phyloP scores from a whole-genome alignment of 148 eudicot species.

The Silene uniflora region DNA sequence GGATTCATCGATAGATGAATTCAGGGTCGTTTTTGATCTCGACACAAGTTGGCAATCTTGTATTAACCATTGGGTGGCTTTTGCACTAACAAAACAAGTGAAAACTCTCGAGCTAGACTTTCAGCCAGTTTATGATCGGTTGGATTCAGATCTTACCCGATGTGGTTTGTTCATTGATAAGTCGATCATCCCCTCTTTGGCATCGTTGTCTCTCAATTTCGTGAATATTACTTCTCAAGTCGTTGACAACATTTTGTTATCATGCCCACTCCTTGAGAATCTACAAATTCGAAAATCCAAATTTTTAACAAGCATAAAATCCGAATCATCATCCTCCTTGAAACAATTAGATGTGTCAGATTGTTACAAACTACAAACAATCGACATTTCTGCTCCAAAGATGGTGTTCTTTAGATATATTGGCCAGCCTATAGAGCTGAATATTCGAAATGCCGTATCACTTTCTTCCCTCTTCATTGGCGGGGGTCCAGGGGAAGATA shows the following conservation, averaged over 20 bases:
- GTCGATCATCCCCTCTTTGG: not conserved
- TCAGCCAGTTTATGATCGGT: accelerated
- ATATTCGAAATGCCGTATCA: not conserved
- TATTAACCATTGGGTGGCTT: conserved; percentile 12
- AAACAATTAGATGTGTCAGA: not conserved
- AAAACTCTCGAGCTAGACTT: conserved; percentile 7
- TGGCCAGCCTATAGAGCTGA: conserved; percentile 3
- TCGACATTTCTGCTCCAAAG: too few relatives aligned
- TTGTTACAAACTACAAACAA: not conserved
- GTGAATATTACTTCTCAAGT: conserved; percentile 1
- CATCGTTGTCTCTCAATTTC: not conserved
- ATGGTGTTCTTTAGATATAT: not conserved
- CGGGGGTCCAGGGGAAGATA: not conserved
- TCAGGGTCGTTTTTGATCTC: conserved; percentile 11
- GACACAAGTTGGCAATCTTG: not conserved
- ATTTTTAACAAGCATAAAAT: not conserved
- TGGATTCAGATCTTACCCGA: not conserved
- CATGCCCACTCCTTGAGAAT: conserved; percentile 8
- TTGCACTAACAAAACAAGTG: conserved; percentile 10
- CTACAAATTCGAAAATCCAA: not conserved
- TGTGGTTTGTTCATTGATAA: not conserved
- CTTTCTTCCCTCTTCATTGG: conserved; percentile 5
- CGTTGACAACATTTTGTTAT: not conserved
- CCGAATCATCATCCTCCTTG: not conserved
- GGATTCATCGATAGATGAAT: not conserved